Evolutionary conservation across 352 stramenopile species (phyloP).

Genomic region (Phytophthora constricta): DNA sequence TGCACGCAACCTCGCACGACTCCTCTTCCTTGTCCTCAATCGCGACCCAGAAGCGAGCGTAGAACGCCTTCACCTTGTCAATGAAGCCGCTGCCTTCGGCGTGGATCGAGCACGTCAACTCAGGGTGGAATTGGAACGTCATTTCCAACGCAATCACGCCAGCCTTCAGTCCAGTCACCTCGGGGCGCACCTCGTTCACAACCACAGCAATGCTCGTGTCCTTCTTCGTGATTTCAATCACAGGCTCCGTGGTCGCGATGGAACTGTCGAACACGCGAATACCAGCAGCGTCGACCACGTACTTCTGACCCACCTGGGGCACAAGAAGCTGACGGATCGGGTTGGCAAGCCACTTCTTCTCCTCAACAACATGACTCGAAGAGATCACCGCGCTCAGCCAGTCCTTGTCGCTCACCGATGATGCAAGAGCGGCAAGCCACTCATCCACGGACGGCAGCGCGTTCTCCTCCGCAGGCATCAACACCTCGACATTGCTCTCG

Average conservation of each 20-base stretch:
- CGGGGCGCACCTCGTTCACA: slow-evolving; percentile 65
- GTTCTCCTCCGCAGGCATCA: slow-evolving; percentile 30
- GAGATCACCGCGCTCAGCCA: slow-evolving; percentile 67
- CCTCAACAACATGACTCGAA: slow-evolving; percentile 47
- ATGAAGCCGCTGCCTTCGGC: slow-evolving; percentile 47
- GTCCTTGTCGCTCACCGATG: slow-evolving; percentile 43
- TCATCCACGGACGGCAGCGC: slow-evolving; percentile 41
- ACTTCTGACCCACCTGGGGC: slow-evolving; percentile 52
- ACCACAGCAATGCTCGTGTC: slow-evolving; percentile 47
- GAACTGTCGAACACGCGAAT: slow-evolving; percentile 50
- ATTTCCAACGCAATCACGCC: slow-evolving; percentile 59
- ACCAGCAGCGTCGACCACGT: slow-evolving; percentile 41
- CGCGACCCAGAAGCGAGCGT: slow-evolving; percentile 78
- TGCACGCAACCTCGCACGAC: slow-evolving; percentile 63
- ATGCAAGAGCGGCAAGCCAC: slow-evolving; percentile 50
- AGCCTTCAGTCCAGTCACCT: slow-evolving; percentile 53
- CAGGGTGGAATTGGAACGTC: slow-evolving; percentile 56
- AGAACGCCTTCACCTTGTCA: slow-evolving; percentile 77
- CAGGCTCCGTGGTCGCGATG: slow-evolving; percentile 40
- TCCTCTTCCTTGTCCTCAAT: slow-evolving; percentile 61
- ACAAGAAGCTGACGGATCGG: slow-evolving; percentile 59
- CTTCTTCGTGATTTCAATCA: slow-evolving; percentile 58
- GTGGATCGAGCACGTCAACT: slow-evolving; percentile 61
- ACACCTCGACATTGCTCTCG: slow-evolving; percentile 34
- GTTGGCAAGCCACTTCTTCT: slow-evolving; percentile 77